These are phyloP conservation scores for Berberis vulgaris DNA, from an alignment of 164 flowering plant species.

Conservation along the genomic window DNA sequence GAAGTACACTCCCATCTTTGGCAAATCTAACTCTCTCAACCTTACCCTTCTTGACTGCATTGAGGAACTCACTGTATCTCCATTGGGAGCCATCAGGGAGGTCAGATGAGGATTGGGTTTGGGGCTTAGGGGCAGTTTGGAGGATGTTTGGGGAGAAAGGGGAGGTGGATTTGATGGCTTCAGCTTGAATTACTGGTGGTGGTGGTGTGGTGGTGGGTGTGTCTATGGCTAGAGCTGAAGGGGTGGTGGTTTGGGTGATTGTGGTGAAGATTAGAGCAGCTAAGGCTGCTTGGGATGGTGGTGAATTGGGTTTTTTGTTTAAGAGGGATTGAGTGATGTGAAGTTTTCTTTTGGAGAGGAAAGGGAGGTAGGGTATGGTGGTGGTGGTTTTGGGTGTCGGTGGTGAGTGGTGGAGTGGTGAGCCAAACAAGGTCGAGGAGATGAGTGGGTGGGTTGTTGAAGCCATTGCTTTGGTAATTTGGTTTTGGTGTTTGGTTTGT, in stretches of 20 bases:
- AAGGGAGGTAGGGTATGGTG: background rate
- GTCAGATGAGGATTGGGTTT: constrained; percentile 38
- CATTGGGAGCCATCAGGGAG: constrained; percentile 89
- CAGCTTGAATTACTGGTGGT: constrained; percentile 43
- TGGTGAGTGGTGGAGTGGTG: constrained; percentile 32
- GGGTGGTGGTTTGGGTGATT: constrained; percentile 20
- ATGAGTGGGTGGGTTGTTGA: constrained; percentile 32
- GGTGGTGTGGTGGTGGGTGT: constrained; percentile 27
- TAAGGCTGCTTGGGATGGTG: constrained; percentile 41
- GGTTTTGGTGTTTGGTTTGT: too few species aligned
- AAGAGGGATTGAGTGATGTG: constrained; percentile 16
- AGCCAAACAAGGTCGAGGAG: constrained; percentile 48
- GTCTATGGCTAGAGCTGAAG: constrained; percentile 46
- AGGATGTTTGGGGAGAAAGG: constrained; percentile 54
- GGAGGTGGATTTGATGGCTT: constrained; percentile 32
- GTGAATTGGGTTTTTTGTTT: constrained; percentile 15
- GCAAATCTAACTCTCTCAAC: constrained; percentile 91
- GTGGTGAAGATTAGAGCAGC: constrained; percentile 65
- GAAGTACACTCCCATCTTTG: constrained; percentile 79
- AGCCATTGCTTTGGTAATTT: constrained; percentile 9
- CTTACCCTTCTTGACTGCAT: constrained; percentile 90
- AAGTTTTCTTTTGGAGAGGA: constrained; percentile 16
- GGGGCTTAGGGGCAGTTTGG: constrained; percentile 69
- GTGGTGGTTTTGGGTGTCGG: constrained; percentile 45
- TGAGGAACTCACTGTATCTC: constrained; percentile 94